phyloP scores from a whole-genome alignment of 1,284 basidiomycete genomes.

The Ustilago hordei region DNA sequence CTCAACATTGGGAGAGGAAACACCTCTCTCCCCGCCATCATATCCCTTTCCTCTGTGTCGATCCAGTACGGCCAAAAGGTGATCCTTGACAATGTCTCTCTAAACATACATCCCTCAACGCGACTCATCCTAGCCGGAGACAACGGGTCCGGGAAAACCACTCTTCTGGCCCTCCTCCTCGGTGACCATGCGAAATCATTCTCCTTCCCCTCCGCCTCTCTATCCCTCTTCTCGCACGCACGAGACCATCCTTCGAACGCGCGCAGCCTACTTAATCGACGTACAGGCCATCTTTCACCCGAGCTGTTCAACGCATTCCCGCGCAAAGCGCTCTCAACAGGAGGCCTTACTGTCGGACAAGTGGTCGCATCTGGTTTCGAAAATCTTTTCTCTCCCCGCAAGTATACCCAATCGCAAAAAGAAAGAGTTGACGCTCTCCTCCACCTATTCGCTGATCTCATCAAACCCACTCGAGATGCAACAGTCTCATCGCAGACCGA shows the following conservation, averaged over 20 bases:
- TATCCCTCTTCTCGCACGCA: conserved; percentile 55
- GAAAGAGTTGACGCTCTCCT: conserved; percentile 41
- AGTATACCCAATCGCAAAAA: conserved; percentile 27
- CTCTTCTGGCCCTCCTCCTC: conserved; percentile 87
- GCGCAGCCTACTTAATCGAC: conserved; percentile 44
- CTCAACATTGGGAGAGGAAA: conserved; percentile 32
- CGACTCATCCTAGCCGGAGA: conserved; percentile 69
- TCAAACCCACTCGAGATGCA: conserved; percentile 20
- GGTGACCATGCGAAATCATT: conserved; percentile 96
- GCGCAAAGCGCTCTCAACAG: conserved; percentile 40
- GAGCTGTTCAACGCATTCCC: conserved; percentile 94
- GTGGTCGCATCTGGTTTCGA: conserved; percentile 63
- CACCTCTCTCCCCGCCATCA: conserved; percentile 71
- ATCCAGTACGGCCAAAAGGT: conserved; percentile 79
- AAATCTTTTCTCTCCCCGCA: conserved; percentile 56
- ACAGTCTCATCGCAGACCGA: neutral
- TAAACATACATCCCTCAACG: conserved; percentile 46
- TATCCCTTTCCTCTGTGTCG: conserved; percentile 77
- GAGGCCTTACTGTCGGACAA: conserved; percentile 61
- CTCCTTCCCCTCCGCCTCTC: conserved; percentile 70
- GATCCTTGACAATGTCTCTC: conserved; percentile 70
- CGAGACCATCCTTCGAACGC: conserved; percentile 62
- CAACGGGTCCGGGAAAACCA: conserved; percentile 86
- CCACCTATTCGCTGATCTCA: conserved; percentile 46
- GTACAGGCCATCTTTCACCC: conserved; percentile 81